A percentile compares a stretch with the other conserved stretches of the same genome.
Conservation (phyloP, 2,329 filamentous ascomycete species). For the Diaporthe citriasiana region DNA sequence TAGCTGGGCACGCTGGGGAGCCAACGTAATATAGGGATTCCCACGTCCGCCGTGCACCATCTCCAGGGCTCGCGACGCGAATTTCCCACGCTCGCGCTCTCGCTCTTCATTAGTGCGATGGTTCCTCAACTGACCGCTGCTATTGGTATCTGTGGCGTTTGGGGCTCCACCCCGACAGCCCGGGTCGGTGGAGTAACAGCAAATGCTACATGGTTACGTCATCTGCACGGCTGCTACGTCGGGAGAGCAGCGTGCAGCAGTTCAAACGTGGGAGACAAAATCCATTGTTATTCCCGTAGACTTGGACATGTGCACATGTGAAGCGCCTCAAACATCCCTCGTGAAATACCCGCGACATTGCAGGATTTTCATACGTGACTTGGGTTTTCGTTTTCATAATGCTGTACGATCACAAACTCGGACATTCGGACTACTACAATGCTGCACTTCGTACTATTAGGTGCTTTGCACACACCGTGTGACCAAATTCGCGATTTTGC, state of each 20-base stretch:
- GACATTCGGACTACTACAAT: not conserved
- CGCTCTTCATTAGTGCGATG: not conserved
- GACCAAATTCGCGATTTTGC: not conserved
- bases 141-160: not conserved
- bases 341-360: no score
- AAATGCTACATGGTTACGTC: constrained; percentile 10
- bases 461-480: no score
- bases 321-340: no score
- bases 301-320: not conserved
- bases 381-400: not conserved
- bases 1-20: constrained; percentile 24
- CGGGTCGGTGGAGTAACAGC: not conserved
- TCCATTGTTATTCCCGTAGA: not conserved
- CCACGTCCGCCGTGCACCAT: not conserved
- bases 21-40: not conserved
- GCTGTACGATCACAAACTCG: not conserved
- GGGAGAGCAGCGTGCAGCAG: not conserved
- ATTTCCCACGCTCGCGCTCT: constrained; percentile 5
- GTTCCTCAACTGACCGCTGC: constrained; percentile 5
- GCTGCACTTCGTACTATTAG: no score
- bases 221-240: not conserved
- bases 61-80: constrained; percentile 32
- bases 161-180: not conserved
- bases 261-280: not conserved
- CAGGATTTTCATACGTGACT: not conserved